Base-by-base conservation (phyloP, 1,139 yeast species). In the Petasospora rhodanensis region DNA sequence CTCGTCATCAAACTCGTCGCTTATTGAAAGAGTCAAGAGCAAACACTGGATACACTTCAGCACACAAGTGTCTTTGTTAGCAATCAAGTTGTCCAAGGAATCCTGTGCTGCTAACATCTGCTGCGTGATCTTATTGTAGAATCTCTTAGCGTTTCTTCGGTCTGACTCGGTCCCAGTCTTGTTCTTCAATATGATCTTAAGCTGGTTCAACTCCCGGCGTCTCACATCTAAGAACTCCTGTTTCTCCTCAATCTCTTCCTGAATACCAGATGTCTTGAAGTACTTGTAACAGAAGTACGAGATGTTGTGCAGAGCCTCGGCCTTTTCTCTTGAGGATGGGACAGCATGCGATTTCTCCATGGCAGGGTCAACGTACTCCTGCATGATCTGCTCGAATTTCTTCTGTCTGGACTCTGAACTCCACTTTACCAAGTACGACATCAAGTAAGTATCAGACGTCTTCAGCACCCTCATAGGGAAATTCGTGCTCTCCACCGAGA, bases 241-340 rank as follows among this genome's bases (percentile, higher is more conserved):
- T 8, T 68, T 54, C 26, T 64, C 70, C 4, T 50, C 52, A 8
- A 80, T 61, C 18, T 73, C 73, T 10, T 67, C 72, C 23, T 57
- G 61, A 12, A 70, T 51, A 2, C 60, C 58, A 4, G 65, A 54
- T 3, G 73, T 68, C 41, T 70, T 68, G 28, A 73, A 62, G 47
- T 84, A 93, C 7, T 62, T 60, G 46, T 83, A 85, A 52, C 96
- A 85, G 51, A 89, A 89, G 21, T 68, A 64, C 0, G 89, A 97
- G 47, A 83, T 70, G 4, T 68, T 62, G 41, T 73, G 79, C 49
- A 58, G 81, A 2, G 78, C 68, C 22, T 61, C 57, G 0, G 81
- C 71, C 29, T 49, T 38, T 12, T 46, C 45, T 13, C 34, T 52
- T 34, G 41, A 52, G 48, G 24, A 46, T 14, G 28, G 14, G 1